Evolutionary conservation across 2,329 filamentous ascomycete genomes (phyloP), one percentile per base, ranked within the genome.

Genomic region (Hirsutella minnesotensis): DNA sequence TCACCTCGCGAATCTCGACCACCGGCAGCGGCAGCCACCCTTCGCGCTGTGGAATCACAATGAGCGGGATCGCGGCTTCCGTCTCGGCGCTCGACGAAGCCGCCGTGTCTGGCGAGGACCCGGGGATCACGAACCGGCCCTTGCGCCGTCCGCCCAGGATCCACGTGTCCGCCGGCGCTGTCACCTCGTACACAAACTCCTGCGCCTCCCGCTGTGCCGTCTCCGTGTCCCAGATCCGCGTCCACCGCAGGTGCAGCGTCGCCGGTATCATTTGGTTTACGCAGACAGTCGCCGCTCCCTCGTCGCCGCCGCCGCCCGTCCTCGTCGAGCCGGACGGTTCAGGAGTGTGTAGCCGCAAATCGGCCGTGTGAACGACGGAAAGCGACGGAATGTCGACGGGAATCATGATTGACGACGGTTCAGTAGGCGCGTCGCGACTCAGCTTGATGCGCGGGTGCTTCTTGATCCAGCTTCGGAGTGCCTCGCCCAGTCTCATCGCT

Each of bases 301-400:
- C n/a, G n/a, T n/a, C n/a, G 12, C 63, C 59, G 64, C 62, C 47
- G 42, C 59, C 44, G 42, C 59, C 35, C 43, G 50, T 38, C 41
- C 53, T 54, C 45, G 69, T 63, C 2, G 33, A n/a, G 33, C 33
- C 33, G 24, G 24, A 27, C 16, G 15, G 15, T 5, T 35, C 33
- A n/a, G 16, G 33, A 2, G 16, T n/a, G 16, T 35, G 33, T 18
- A 35, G 61, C 22, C 68, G 66, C 22, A 90, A 72, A 41, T 83
- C 78, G 3, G 83, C 82, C 0, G 85, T 94, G 60, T 94, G 84
- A 0, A 96, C 76, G 18, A 95, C 77, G 39, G 86, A 78, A 2
- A 95, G 72, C 1, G 83, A 80, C 0, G 90, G 90, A 1, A 98
- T 79, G 45, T 95, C 87, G 13, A 98, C 89, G 0, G 89, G 86